Base-by-base conservation (phyloP, 164 flowering plant species). In the Santalum album region DNA sequence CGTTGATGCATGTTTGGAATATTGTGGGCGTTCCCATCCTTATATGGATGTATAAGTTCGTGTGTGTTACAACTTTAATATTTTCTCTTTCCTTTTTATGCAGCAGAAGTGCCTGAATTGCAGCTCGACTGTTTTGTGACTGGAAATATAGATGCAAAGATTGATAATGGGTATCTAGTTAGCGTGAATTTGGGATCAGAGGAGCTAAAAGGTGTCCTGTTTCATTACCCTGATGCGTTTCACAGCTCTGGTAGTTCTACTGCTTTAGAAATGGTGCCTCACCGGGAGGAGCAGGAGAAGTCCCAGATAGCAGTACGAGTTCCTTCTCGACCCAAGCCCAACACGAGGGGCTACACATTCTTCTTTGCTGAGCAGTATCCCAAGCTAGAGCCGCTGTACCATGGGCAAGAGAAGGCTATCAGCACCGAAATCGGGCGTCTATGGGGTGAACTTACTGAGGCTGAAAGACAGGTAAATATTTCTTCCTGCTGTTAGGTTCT, bases 51-150 rank as follows among this genome's bases (percentile, higher is more conserved):
- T n/a, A n/a, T n/a, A n/a, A n/a, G n/a, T n/a, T n/a, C n/a, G n/a
- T n/a, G n/a, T n/a, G n/a, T n/a, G n/a, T n/a, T n/a, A n/a, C n/a
- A n/a, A n/a, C n/a, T n/a, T n/a, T n/a, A n/a, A n/a, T n/a, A n/a
- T n/a, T n/a, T n/a, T n/a, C n/a, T n/a, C n/a, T n/a, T n/a, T n/a
- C n/a, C n/a, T n/a, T n/a, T n/a, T n/a, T n/a, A n/a, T n/a, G n/a
- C n/a, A n/a, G n/a, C n/a, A n/a, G 88, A 75, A 51, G 84, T 84
- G 62, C 84, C 81, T 45, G 95, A 89, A 18, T n/a, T n/a, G n/a
- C n/a, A n/a, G n/a, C n/a, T n/a, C n/a, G n/a, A n/a, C n/a, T n/a
- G n/a, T n/a, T n/a, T n/a, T n/a, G n/a, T n/a, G n/a, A n/a, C n/a
- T n/a, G n/a, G n/a, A n/a, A n/a, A n/a, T n/a, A n/a, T n/a, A n/a